Base-by-base conservation (phyloP, 1,139 yeast species). In the Pichia sp. region DNA sequence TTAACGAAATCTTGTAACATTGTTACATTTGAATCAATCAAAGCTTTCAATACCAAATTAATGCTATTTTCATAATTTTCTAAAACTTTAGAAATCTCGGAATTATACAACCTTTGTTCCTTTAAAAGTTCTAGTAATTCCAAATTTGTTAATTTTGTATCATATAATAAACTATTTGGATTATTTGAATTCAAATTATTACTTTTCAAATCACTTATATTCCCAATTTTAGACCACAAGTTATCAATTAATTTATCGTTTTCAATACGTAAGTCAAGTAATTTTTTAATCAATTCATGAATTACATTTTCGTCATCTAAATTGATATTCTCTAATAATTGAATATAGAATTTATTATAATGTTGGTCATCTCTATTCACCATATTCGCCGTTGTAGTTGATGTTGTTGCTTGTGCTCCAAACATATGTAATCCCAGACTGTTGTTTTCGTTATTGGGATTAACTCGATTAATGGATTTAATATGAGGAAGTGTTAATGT, bases 151-250 rank as follows among this genome's bases (percentile, higher is more conserved):
- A 45, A 19, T 9, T 46, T 9, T 13, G 47, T 19, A 30, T 47
- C 52, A 29, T 33, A 52, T 18, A 45, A 4, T 13, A 51, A 19
- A 43, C 52, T 48, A 27, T 49, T 42, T 2, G 51, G 45, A 5
- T 25, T 22, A 16, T 41, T 42, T 4, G 28, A 16, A 6, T 28
- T 8, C 10, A 14, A 16, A 30, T 39, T 19, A n/a, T 19, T n/a
- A 14, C n/a, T n/a, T 13, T n/a, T 41, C 9, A n/a, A 10, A 48
- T 31, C 31, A 27, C 29, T 38, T 14, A 34, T 34, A 42, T 53
- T 33, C 19, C 56, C 58, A 0, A 62, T 44, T 19, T 59, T 58
- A 2, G 51, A 33, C 67, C 67, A 66, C 3, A 67, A 59, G 4
- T 58, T 56, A 8, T 50, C 48, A 42, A 65, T 66, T 18, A 65